Percentiles rank a stretch among this genome's conserved stretches.
Evolutionary conservation across 305 asterid genomes (phyloP).

Genomic region (Euphrasia arctica): DNA sequence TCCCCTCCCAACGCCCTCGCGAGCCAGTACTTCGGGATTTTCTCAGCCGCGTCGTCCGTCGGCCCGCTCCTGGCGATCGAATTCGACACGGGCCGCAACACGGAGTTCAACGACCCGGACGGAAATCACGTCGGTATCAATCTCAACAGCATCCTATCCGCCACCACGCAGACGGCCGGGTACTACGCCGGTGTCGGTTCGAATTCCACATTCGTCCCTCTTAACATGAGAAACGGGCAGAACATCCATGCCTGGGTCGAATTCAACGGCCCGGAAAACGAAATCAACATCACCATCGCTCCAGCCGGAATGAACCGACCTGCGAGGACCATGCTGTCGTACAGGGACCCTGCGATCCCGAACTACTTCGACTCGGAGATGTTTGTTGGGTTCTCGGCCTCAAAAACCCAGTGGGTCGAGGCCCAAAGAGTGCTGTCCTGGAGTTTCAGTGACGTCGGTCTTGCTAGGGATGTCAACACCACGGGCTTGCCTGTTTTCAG

Average conservation of each 20-base stretch:
- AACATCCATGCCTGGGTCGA: conserved; percentile 75
- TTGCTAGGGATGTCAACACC: conserved; percentile 65
- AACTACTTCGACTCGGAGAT: conserved; percentile 49
- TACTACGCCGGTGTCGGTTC: conserved; percentile 30
- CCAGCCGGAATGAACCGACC: conserved; percentile 65
- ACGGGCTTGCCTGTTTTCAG: conserved; percentile 60
- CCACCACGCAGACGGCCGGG: conserved; percentile 38
- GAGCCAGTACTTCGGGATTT: too few species aligned
- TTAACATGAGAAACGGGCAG: conserved; percentile 63
- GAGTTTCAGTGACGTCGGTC: conserved; percentile 77
- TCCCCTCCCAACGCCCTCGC: too few species aligned
- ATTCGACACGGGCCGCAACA: conserved; percentile 61
- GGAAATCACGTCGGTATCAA: conserved; percentile 64
- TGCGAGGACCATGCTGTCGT: conserved; percentile 39
- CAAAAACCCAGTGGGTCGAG: conserved; percentile 22
- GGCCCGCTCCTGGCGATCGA: too few species aligned
- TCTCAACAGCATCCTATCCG: conserved; percentile 47
- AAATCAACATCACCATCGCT: conserved; percentile 67
- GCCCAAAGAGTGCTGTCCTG: conserved; percentile 72
- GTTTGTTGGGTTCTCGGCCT: conserved; percentile 80
- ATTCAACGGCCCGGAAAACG: conserved; percentile 23
- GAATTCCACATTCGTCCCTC: conserved; percentile 32
- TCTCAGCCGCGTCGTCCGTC: too few species aligned
- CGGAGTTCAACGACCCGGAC: conserved; percentile 64
- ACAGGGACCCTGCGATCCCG: conserved; percentile 38